Percentiles rank a stretch among this genome's conserved stretches.
Conservation (phyloP, 352 stramenopile genomes). For the Globisporangium camurandrum region DNA sequence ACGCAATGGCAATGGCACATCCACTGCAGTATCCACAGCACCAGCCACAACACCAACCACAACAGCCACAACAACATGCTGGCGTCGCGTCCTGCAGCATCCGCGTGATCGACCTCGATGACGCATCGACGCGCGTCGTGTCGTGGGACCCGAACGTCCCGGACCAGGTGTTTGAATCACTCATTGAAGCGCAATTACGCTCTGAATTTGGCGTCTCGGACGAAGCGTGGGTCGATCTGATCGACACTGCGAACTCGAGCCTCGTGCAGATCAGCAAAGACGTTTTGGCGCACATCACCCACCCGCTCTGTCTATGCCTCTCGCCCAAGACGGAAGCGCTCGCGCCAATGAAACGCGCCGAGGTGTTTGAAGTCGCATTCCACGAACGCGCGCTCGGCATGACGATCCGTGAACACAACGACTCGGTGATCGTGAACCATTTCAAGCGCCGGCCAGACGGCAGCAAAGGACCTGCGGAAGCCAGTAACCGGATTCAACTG, state of each 20-base stretch:
- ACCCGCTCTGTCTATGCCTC: constrained; percentile 72
- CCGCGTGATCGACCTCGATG: constrained; percentile 81
- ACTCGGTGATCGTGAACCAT: constrained; percentile 81
- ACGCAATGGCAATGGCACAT: not conserved
- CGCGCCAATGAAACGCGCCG: constrained; percentile 67
- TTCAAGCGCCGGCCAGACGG: constrained; percentile 66
- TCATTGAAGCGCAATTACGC: constrained; percentile 72
- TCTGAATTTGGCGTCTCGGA: constrained; percentile 73
- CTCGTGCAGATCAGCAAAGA: constrained; percentile 81
- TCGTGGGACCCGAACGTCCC: constrained; percentile 74
- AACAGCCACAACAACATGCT: not conserved
- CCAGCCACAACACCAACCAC: not conserved
- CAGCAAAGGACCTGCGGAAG: constrained; percentile 40
- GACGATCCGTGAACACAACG: constrained; percentile 79
- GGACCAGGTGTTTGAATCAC: constrained; percentile 74
- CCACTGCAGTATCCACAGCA: not conserved
- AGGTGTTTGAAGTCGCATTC: constrained; percentile 79
- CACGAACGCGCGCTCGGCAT: constrained; percentile 62
- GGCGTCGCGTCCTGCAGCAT: constrained; percentile 33
- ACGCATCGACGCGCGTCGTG: constrained; percentile 66
- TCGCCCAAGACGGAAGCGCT: constrained; percentile 80
- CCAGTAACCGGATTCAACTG: constrained; percentile 43
- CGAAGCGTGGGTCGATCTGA: constrained; percentile 83
- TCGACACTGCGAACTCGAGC: constrained; percentile 73
- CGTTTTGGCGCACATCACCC: constrained; percentile 35